These are phyloP conservation scores for Discostella stelligeroides DNA, from an alignment of 108 stramenopile genomes.

Conservation along the genomic window DNA sequence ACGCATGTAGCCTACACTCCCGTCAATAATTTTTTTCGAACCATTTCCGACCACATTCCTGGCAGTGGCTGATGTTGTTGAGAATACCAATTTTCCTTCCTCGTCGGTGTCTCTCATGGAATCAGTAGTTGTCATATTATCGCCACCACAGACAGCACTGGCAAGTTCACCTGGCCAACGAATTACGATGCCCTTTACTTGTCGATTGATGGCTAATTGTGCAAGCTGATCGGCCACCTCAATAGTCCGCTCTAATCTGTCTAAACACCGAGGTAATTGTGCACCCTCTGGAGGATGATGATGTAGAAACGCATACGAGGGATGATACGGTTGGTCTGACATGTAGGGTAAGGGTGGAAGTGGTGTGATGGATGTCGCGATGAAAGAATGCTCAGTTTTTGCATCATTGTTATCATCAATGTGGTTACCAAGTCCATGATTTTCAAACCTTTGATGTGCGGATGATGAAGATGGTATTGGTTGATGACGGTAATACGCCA, in stretches of 20 bases:
- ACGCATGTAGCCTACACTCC: constrained; percentile 24
- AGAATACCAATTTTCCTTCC: constrained; percentile 5
- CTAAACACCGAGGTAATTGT: constrained; percentile 3
- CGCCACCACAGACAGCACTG: constrained; percentile 13
- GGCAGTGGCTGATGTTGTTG: background rate
- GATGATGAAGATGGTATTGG: background rate
- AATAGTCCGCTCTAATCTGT: constrained; percentile 26
- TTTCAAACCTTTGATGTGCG: no score
- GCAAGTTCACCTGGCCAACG: constrained; percentile 37
- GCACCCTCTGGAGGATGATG: constrained; percentile 5
- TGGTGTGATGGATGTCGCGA: constrained; percentile 26
- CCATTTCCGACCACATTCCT: background rate
- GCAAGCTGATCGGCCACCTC: constrained; percentile 33
- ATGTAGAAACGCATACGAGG: constrained; percentile 33
- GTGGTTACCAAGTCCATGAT: no score
- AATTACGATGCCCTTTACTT: constrained; percentile 33
- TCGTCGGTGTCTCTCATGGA: background rate
- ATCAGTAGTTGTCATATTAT: background rate
- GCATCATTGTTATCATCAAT: background rate
- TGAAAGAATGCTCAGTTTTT: background rate
- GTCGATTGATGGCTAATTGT: constrained; percentile 23
- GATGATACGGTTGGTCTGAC: constrained; percentile 29
- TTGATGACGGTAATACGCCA: constrained; percentile 33
- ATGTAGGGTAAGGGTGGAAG: constrained; percentile 37
- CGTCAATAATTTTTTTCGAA: background rate